Base-by-base conservation (phyloP, 2,329 filamentous ascomycete genomes). In the Aaosphaeria pasadenensis region DNA sequence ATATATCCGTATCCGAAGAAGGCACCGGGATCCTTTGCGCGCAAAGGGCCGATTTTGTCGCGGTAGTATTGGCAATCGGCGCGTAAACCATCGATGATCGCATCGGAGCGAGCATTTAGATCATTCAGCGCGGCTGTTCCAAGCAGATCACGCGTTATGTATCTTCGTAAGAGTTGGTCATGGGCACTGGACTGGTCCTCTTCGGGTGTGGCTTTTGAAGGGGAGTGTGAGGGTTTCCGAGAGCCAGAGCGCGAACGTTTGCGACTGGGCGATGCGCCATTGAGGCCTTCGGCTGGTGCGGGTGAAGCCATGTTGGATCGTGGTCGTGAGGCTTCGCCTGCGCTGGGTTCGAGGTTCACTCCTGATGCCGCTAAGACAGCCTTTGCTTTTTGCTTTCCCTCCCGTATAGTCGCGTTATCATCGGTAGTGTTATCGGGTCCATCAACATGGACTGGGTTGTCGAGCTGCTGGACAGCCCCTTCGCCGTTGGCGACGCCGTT, bases 1-100 rank as follows among this genome's bases (percentile, higher is more conserved):
- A 83, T 85, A 68, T 95, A 99, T 46, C 94, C 94, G 59, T 76
- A 73, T 30, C 84, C 84, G 64, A 84, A 86, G 30, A 86, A 70
- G 7, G 78, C 75, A 36, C 77, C 82, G 11, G 84, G 82, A 55
- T 84, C 77, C 50, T 74, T 63, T 42, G 78, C 74, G 40, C 79
- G 75, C 44, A 80, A 74, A 78, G 83, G 71, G 78, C 87, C 73
- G 77, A 90, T 52, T 50, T 59, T 52, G 42, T 65, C 60, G 49
- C 56, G 53, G 42, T 64, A 66, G 35, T 61, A 63, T 38, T 58
- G 50, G 44, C 56, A 54, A 45, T 64, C 47, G 41, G 60, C 52
- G 39, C 58, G 62, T n/a, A 67, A 42, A 11, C 84, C 77, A 56
- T 74, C 78, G 56, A 75, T 92, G 90, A 64, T 89, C 85, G 51